Percentiles rank a stretch among this genome's conserved stretches.
Conservation (phyloP, 768 basidiomycete species). For the Podaxis carcinomalis region DNA sequence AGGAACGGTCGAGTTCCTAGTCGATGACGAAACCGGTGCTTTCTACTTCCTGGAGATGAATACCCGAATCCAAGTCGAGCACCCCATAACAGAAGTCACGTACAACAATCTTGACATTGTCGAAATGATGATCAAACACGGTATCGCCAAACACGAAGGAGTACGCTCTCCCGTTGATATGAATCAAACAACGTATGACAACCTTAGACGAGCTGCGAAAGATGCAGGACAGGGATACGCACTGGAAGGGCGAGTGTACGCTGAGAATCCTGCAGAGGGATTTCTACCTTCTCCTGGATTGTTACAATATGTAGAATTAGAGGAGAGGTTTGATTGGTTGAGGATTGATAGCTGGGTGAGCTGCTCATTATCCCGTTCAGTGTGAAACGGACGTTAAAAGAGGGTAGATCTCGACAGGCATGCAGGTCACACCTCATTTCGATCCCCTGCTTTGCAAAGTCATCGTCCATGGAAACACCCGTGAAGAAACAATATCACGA, state of each 20-base stretch:
- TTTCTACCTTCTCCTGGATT: constrained; percentile 61
- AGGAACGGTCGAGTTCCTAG: constrained; percentile 69
- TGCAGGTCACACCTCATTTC: constrained; percentile 46
- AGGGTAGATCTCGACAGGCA: constrained; percentile 43
- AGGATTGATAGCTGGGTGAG: constrained; percentile 58
- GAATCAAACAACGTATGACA: constrained; percentile 34
- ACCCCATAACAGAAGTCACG: constrained; percentile 56
- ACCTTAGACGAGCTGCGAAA: constrained; percentile 9
- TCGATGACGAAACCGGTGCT: constrained; percentile 43
- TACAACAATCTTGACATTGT: constrained; percentile 58
- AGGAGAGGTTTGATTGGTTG: constrained; percentile 40
- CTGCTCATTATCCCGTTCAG: not conserved
- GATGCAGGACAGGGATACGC: constrained; percentile 27
- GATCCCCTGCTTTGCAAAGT: constrained; percentile 61
- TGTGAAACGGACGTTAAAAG: not conserved
- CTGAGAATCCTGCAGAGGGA: constrained; percentile 54
- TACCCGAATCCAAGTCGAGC: constrained; percentile 67
- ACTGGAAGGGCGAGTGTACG: constrained; percentile 57
- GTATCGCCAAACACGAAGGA: constrained; percentile 29
- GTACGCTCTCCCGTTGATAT: constrained; percentile 21
- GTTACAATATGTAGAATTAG: constrained; percentile 48
- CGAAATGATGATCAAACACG: constrained; percentile 61
- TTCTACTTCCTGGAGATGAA: constrained; percentile 77
- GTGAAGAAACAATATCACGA: constrained; percentile 41
- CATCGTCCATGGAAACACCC: constrained; percentile 43